Base-by-base conservation (phyloP, 2,329 filamentous ascomycete genomes). In the Alternaria postmessia region DNA sequence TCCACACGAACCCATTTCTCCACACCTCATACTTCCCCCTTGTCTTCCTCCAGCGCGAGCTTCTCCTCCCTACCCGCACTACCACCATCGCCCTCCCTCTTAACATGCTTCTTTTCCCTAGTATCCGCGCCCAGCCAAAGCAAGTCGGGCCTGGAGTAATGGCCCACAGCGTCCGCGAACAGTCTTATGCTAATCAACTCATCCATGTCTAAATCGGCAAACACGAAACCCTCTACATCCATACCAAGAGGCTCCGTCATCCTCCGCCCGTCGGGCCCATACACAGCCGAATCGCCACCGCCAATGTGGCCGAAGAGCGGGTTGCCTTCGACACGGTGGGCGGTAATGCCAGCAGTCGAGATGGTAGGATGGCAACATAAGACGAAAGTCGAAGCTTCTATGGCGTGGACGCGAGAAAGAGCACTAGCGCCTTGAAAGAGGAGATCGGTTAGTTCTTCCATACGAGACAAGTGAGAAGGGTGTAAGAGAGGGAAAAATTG, bases 81-180 rank as follows among this genome's bases (percentile, higher is more conserved):
- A 18, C 36, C 36, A 38, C 16, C n/a, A n/a, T 57, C 52, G 4
- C 54, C 57, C 51, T 64, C 59, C 8, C 36, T 34, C 30, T 68
- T 68, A 9, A 75, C 71, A 63, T 63, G 61, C 54, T 59, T 63
- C 36, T 78, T 78, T 55, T 75, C 68, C 39, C 66, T 64, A 16
- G 65, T 70, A 66, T 81, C 79, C 7, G 78, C 78, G 9, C 81
- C 83, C 20, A 85, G 67, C 83, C 83, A 85, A 54, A 86, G 70
- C 63, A 86, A 66, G 65, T 86, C 84, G 3, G 84, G 84, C 38
- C 84, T 71, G 48, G 78, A 81, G 60, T 86, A 85, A 72, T 86
- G 84, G 0, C 84, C 84, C 38, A 76, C 71, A 7, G 78, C 76
- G 65, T 86, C 84, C 1, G 81, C 64, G 58, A 84, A 83, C 0